These are phyloP conservation scores for Colletotrichum gigasporum DNA, from an alignment of 2,329 filamentous ascomycete species.

Conservation along the genomic window DNA sequence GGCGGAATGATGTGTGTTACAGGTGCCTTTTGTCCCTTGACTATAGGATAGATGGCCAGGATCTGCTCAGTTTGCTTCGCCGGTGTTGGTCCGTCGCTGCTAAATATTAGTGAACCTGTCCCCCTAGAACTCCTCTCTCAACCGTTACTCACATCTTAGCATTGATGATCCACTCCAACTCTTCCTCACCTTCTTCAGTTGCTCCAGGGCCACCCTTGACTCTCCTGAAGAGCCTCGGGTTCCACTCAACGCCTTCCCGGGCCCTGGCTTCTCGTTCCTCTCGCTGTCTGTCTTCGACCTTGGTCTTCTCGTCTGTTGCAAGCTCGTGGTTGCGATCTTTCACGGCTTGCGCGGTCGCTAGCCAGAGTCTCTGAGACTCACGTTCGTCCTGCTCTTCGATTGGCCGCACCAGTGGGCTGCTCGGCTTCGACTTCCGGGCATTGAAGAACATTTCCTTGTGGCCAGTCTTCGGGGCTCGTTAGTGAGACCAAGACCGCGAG, in stretches of 20 bases:
- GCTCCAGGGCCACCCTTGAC: conserved; percentile 77
- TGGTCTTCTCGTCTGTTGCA: conserved; percentile 96
- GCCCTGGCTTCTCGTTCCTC: conserved; percentile 84
- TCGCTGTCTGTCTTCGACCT: conserved; percentile 91
- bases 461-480: conserved; percentile 70
- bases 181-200: conserved; percentile 83
- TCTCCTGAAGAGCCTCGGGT: conserved; percentile 82
- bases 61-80: conserved; percentile 83
- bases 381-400: conserved; percentile 87
- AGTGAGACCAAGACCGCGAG: background rate
- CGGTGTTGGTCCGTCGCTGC: conserved; percentile 71
- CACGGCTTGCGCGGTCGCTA: conserved; percentile 82
- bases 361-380: conserved; percentile 91
- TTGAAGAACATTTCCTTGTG: conserved; percentile 92
- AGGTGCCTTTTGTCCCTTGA: conserved; percentile 75
- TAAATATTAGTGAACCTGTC: conserved; percentile 29
- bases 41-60: conserved; percentile 83
- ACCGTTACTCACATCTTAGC: conserved; percentile 73
- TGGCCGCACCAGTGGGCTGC: conserved; percentile 77
- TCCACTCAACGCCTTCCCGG: conserved; percentile 86
- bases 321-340: conserved; percentile 85
- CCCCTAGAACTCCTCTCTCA: too few species aligned
- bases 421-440: conserved; percentile 80
- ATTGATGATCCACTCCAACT: conserved; percentile 94
- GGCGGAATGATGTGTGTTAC: conserved; percentile 67